Evolutionary conservation across 2,329 filamentous ascomycete genomes (phyloP), one percentile per base, ranked within the genome.

Genomic region (Neonectria sp.): DNA sequence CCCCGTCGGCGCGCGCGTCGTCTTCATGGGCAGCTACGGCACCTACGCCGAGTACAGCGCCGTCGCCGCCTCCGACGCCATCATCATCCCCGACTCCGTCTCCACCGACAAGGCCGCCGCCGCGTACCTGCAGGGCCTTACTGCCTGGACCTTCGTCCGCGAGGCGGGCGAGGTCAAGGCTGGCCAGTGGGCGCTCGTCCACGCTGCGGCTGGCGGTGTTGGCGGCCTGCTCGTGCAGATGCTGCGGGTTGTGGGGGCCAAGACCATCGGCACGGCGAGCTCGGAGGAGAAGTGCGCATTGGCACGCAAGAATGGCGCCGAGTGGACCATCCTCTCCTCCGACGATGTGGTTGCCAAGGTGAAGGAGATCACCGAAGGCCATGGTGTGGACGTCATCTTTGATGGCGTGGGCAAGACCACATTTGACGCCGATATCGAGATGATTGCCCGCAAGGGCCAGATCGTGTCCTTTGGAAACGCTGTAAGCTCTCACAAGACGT

Each of bases 351-450:
- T 88, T 63, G 81, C 79, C 43, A 85, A 88, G 77, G 90, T 94
- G 6, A 84, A 86, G 74, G 87, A 92, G 77, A 90, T 93, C 55
- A 97, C 94, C 0, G 88, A 85, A 2, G 92, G 92, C 0, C 83
- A 90, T 67, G 95, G 95, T 8, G 91, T 92, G 3, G 88, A 90
- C 70, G 94, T 91, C 11, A 92, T 97, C 31, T 97, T 94, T 78
- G 95, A 97, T 78, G 93, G 93, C 6, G 93, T 97, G 3, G 95
- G 95, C 13, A 94, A 94, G 83, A 86, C 87, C 55, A 97, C 95
- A 0, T 97, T 96, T 82, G 93, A 97, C 73, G 86, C 89, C 24
- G 92, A 91, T 75, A 79, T 97, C 70, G 89, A 95, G 71, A 88
- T 90, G 73, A 86, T 95, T 60, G 92, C 91, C 72, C 81, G 91